phyloP scores from a whole-genome alignment of 371 early-diverging fungal species.

The Mucor racemosus region DNA sequence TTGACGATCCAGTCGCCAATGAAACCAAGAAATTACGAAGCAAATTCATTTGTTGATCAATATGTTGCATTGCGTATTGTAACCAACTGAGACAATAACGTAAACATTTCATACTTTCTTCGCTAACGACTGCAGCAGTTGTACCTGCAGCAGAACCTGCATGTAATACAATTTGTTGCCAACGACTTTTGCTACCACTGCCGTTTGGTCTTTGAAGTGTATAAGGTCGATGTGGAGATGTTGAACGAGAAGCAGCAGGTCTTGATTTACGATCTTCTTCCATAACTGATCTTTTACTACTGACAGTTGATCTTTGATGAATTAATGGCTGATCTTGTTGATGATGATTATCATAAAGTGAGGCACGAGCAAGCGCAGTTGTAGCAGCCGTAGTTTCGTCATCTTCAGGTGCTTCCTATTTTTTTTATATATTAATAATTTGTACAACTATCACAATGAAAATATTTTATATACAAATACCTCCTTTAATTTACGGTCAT shows the following conservation, averaged over 20 bases:
- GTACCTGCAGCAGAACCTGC: conserved; percentile 69
- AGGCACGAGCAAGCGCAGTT: conserved; percentile 38
- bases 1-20: conserved; percentile 40
- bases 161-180: conserved; percentile 71
- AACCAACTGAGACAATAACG: conserved; percentile 83
- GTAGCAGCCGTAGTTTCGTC: conserved; percentile 44
- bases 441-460: neutral
- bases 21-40: conserved; percentile 68
- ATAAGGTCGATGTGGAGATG: conserved; percentile 41
- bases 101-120: conserved; percentile 75
- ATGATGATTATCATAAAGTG: conserved; percentile 30
- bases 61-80: conserved; percentile 78
- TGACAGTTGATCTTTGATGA: neutral
- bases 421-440: neutral
- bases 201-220: conserved; percentile 16
- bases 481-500: conserved; percentile 28
- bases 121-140: conserved; percentile 72
- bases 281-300: neutral
- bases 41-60: conserved; percentile 75
- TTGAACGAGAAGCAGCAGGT: conserved; percentile 32
- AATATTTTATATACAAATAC: neutral
- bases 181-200: conserved; percentile 40
- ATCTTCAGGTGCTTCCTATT: conserved; percentile 25
- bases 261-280: conserved; percentile 23
- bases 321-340: neutral